A percentile compares a stretch with the other conserved stretches of the same genome.
Evolutionary conservation across 768 basidiomycete genomes (phyloP).

Genomic region (Russula virescens): DNA sequence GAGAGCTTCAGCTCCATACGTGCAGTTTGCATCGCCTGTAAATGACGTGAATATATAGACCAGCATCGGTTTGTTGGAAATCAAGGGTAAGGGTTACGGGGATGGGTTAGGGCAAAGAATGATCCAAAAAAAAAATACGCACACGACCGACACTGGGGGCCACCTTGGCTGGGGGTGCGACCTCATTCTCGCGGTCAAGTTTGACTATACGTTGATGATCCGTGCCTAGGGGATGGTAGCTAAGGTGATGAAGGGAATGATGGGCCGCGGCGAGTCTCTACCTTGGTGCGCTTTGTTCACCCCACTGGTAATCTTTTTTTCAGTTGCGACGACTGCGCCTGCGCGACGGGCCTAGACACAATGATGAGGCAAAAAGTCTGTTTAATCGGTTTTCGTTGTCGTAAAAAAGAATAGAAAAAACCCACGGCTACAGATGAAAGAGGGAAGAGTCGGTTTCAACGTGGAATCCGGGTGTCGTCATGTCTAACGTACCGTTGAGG

Average conservation of each 20-base stretch:
- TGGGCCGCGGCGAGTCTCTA: conserved; percentile 26
- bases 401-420: neutral
- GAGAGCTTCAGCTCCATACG: conserved; percentile 74
- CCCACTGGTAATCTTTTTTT: conserved; percentile 68
- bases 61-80: too few relatives aligned
- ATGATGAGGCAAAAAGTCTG: neutral
- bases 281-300: conserved; percentile 74
- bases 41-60: neutral
- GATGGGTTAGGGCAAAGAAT: neutral
- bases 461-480: neutral
- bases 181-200: conserved; percentile 92
- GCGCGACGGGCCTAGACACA: conserved; percentile 60
- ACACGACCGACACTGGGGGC: conserved; percentile 67
- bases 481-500: conserved; percentile 42
- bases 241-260: neutral
- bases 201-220: conserved; percentile 94
- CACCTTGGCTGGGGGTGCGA: conserved; percentile 85
- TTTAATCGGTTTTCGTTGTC: neutral
- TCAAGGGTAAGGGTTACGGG: too few relatives aligned
- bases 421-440: conserved; percentile 21
- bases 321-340: conserved; percentile 74
- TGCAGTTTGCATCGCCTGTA: conserved; percentile 73
- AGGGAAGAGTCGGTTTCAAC: conserved; percentile 24
- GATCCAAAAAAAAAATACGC: conserved; percentile 24
- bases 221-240: conserved; percentile 48